Evolutionary conservation across 768 basidiomycete genomes (phyloP), one percentile per base, ranked within the genome.

Genomic region (Favolaschia claudopus): DNA sequence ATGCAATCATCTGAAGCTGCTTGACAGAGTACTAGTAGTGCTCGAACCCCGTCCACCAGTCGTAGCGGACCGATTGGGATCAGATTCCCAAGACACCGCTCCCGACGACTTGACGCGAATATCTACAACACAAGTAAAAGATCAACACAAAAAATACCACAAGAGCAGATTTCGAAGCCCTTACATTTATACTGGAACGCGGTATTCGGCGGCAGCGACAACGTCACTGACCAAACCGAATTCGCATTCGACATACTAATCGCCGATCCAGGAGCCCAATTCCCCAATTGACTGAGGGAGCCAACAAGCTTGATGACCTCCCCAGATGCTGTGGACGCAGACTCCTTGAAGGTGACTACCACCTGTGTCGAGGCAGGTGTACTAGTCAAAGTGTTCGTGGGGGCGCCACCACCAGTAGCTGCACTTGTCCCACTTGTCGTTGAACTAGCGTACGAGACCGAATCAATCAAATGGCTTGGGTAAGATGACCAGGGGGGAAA

Each of bases 151-250:
- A 39, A 28, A 39, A 36, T 0, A 37, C 12, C 5, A 24, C 17
- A 7, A n/a, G 47, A 7, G 36, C 15, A 50, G 49, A 19, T 25
- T n/a, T n/a, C n/a, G n/a, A n/a, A n/a, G n/a, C n/a, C n/a, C n/a
- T n/a, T n/a, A 62, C 56, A 63, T 24, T 63, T 63, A 43, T 63
- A 63, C 32, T 58, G 62, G 36, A 63, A 50, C 14, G 50, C 14
- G 13, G 52, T 50, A 27, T 63, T 63, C 19, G 62, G 40, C 1
- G 62, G 62, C 5, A 63, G 32, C 14, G 32, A 34, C 13, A 58
- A 4, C n/a, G 57, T 53, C 38, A 31, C 62, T 5, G 62, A 58
- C 62, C 62, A 63, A 6, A 55, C 62, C 6, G 57, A 51, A 27
- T 47, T 49, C 13, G 28, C 14, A n/a, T 47, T 43, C 13, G 47